Evolutionary conservation across 495 filamentous ascomycete species (phyloP).

Genomic region (Penicillium chermesinum): DNA sequence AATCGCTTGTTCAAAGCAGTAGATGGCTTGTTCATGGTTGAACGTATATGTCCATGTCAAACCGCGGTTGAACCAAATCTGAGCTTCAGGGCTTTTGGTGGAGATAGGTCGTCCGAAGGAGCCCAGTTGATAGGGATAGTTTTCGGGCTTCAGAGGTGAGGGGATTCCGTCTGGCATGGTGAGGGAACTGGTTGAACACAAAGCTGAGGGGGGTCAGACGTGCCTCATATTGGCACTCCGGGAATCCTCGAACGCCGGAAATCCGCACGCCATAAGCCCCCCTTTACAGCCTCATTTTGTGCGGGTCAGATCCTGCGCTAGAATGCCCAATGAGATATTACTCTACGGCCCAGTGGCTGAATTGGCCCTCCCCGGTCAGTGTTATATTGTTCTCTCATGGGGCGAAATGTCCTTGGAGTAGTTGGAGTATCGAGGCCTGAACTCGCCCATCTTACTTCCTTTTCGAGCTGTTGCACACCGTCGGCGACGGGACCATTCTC

Average conservation of each 20-base stretch:
- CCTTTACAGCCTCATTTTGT: too few species aligned
- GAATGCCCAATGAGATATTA: too few species aligned
- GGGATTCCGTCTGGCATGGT: not conserved
- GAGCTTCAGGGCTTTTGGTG: constrained; percentile 37
- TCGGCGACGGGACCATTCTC: too few species aligned
- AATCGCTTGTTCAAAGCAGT: constrained; percentile 57
- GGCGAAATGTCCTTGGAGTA: too few species aligned
- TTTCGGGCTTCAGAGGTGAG: not conserved
- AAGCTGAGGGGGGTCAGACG: not conserved
- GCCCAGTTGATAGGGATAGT: constrained; percentile 51
- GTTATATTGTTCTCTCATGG: too few species aligned
- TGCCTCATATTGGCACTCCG: too few species aligned
- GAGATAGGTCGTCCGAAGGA: constrained; percentile 42
- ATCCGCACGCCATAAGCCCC: not conserved
- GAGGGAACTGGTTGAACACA: constrained; percentile 2
- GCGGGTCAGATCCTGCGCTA: too few species aligned
- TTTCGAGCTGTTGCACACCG: too few species aligned
- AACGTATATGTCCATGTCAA: constrained; percentile 62
- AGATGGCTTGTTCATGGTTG: constrained; percentile 58
- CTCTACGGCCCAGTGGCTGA: too few species aligned
- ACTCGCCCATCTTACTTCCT: too few species aligned
- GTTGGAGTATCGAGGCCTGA: too few species aligned
- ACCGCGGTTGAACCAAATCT: constrained; percentile 59
- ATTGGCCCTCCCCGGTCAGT: too few species aligned
- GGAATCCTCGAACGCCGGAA: not conserved